Conservation (phyloP, 768 basidiomycete species). For the Xerocomellus intermedius region DNA sequence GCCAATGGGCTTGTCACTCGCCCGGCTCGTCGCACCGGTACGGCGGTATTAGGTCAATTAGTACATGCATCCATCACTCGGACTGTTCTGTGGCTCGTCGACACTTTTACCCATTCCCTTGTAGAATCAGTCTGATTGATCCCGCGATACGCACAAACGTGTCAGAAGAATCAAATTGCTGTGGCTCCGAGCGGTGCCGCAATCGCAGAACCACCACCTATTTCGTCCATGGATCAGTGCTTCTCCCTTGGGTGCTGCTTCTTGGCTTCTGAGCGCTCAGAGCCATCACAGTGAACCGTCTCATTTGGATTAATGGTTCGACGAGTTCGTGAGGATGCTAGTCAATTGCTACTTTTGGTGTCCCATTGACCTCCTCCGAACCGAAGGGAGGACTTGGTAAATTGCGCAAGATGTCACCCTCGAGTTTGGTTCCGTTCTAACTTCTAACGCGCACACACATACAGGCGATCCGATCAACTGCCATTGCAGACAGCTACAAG, state of each 20-base stretch:
- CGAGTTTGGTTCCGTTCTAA: constrained; percentile 4
- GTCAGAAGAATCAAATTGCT: background rate
- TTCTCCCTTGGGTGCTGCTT: constrained; percentile 15
- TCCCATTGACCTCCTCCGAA: constrained; percentile 1
- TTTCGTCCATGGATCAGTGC: constrained; percentile 1
- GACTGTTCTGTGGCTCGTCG: background rate
- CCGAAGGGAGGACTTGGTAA: background rate
- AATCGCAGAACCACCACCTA: background rate
- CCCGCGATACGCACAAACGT: constrained; percentile 12
- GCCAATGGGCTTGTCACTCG: background rate
- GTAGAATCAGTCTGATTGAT: background rate
- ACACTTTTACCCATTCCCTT: background rate
- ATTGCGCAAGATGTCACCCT: constrained; percentile 1
- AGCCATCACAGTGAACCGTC: background rate
- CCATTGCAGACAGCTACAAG: background rate
- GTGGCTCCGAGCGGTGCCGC: constrained; percentile 15
- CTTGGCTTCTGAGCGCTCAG: background rate
- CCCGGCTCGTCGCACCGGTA: background rate
- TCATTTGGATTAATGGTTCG: background rate
- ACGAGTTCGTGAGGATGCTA: background rate
- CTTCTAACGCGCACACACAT: background rate
- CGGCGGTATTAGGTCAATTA: background rate
- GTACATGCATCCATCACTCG: background rate
- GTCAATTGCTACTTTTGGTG: background rate
- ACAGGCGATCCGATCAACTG: background rate